Evolutionary conservation across 371 early-diverging fungal genomes (phyloP), one percentile per base, ranked within the genome.

Genomic region (Lichtheimia corymbifera): DNA sequence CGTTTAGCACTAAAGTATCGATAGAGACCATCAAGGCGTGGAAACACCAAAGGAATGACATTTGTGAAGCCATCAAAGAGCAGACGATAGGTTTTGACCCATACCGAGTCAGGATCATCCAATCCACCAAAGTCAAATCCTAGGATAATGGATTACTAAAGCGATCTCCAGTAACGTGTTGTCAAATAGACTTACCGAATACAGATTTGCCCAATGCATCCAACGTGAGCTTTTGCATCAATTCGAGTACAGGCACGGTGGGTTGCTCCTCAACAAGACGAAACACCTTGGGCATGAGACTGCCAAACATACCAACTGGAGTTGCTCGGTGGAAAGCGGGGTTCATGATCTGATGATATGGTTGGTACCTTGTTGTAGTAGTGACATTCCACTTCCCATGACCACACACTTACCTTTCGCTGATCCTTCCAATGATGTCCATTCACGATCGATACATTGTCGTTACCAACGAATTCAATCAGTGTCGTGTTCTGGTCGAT

Each of bases 391-490:
- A 4, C 22, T 17, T 12, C n/a, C 17, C n/a, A 13, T 18, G 47
- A 17, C n/a, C n/a, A 47, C 47, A 51, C 13, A 28, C 51, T 55
- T 61, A 73, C 73, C 61, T 63, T 71, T 30, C 79, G 66, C 15
- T 76, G 73, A 4, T 49, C 60, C 25, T 70, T 78, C 79, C 79
- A 78, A 4, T 44, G 53, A 3, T 75, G 55, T 43, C 76, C 79
- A 51, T 78, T 75, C 1, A 64, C 44, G 6, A 73, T 50, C 5
- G 66, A 70, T 1, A 79, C 55, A 28, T 70, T 76, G 5, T 62
- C 64, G 11, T 30, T 40, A 12, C 79, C 79, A 6, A 74, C 27
- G 41, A 75, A 72, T 4, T 59, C 50, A 9, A 56, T 24, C 7
- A 67, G 15, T 15, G 66, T 64, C 17, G 56, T 65, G 17, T 27